Evolutionary conservation across 2,329 filamentous ascomycete species (phyloP).

Genomic region (Zasmidium angulare): DNA sequence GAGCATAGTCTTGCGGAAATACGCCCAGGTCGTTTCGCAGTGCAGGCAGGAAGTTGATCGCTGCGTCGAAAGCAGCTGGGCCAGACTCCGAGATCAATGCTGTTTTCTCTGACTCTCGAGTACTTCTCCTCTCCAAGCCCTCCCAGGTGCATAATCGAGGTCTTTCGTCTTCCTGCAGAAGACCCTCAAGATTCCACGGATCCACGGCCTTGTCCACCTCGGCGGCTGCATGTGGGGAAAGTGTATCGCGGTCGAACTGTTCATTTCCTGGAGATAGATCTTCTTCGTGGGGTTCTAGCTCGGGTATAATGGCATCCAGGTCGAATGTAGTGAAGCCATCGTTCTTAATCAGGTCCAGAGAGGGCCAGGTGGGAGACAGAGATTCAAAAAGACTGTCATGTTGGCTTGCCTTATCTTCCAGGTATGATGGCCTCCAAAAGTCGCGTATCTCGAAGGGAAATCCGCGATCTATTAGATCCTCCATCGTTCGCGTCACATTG

Average conservation of each 20-base stretch:
- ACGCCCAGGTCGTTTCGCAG: slow-evolving; percentile 35
- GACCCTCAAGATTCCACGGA: slow-evolving; percentile 38
- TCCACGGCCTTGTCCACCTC: background rate
- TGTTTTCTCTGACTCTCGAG: slow-evolving; percentile 41
- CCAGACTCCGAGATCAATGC: slow-evolving; percentile 70
- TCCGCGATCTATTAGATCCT: slow-evolving; percentile 15
- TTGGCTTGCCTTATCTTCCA: slow-evolving; percentile 2
- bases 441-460: slow-evolving; percentile 25
- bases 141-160: slow-evolving; percentile 66
- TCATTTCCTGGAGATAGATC: background rate
- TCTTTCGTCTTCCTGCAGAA: slow-evolving; percentile 33
- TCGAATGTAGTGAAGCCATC: slow-evolving; percentile 9
- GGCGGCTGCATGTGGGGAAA: background rate
- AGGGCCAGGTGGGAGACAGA: slow-evolving; percentile 1
- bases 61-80: slow-evolving; percentile 64
- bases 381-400: slow-evolving; percentile 19
- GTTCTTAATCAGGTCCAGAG: background rate
- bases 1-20: slow-evolving; percentile 37
- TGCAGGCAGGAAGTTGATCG: slow-evolving; percentile 49
- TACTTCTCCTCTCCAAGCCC: slow-evolving; percentile 47
- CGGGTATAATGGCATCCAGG: slow-evolving; percentile 17
- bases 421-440: slow-evolving; percentile 23
- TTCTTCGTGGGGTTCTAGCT: background rate
- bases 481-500: background rate
- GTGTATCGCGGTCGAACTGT: background rate